Evolutionary conservation across 2,329 filamentous ascomycete genomes (phyloP).

Genomic region (Zymoseptoria tritici): DNA sequence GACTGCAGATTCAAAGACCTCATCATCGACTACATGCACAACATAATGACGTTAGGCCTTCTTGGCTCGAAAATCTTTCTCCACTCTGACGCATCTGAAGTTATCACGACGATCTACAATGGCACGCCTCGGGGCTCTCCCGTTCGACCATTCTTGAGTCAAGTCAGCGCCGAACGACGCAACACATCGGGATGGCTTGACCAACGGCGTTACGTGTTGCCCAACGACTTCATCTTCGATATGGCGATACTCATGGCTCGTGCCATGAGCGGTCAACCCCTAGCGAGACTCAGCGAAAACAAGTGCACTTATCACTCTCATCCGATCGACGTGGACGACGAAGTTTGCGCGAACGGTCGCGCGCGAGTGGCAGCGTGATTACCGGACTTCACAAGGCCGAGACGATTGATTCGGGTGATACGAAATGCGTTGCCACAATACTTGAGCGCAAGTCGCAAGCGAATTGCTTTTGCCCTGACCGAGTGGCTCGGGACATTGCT

Average conservation of each 20-base stretch:
- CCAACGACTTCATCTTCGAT: not conserved
- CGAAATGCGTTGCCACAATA: not conserved
- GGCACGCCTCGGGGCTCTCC: not conserved
- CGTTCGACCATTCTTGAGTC: not conserved
- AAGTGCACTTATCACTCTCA: not conserved
- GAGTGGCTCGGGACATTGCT: not conserved
- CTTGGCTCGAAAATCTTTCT: not conserved
- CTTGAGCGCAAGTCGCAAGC: not conserved
- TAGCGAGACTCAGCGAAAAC: not conserved
- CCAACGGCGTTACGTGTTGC: no score
- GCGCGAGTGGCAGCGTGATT: not conserved
- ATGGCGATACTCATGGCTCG: not conserved
- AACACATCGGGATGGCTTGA: no score
- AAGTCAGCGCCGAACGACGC: no score
- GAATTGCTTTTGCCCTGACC: not conserved
- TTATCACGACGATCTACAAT: not conserved
- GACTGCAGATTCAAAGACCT: not conserved
- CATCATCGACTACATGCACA: not conserved
- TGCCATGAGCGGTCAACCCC: not conserved
- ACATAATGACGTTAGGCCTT: rapidly evolving
- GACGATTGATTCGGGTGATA: not conserved
- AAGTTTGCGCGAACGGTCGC: not conserved
- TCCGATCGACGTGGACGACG: not conserved
- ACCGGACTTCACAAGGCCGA: not conserved
- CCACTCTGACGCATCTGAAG: not conserved